These are phyloP conservation scores for Ulota crispa DNA, from an alignment of 225 moss, liverwort and hornwort genomes.

Conservation along the genomic window DNA sequence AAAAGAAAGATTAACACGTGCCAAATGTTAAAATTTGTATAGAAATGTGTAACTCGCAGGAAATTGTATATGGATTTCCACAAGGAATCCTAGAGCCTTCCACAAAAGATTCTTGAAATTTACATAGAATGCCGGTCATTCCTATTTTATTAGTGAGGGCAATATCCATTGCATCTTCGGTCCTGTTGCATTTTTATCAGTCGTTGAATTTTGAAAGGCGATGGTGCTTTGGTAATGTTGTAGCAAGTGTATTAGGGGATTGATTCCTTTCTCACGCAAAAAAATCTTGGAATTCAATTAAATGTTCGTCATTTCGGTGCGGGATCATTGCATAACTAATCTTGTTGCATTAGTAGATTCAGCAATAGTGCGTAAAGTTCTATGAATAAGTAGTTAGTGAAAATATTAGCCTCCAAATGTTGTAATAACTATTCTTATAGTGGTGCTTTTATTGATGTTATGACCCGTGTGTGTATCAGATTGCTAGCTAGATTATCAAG, in stretches of 20 bases:
- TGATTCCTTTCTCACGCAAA: neutral
- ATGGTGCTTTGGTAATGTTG: neutral
- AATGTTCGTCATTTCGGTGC: neutral
- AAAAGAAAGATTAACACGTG: no score
- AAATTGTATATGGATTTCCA: no score
- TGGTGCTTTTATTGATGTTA: neutral
- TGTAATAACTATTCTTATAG: neutral
- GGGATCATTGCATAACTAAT: neutral
- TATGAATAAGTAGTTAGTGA: neutral
- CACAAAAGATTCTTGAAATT: neutral
- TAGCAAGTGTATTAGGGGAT: neutral
- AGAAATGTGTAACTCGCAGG: no score
- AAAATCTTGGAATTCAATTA: neutral
- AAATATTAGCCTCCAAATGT: neutral
- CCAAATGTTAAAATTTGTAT: no score
- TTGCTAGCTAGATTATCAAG: conserved; percentile 57
- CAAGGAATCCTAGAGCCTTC: no score
- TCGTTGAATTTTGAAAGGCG: neutral
- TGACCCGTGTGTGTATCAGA: conserved; percentile 35
- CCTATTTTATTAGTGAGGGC: neutral
- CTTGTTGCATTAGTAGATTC: neutral
- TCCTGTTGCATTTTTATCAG: neutral
- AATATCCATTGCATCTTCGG: neutral
- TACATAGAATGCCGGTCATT: neutral
- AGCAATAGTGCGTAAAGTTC: neutral